Conservation (phyloP, 1,284 basidiomycete species). For the Trametes hirsuta region DNA sequence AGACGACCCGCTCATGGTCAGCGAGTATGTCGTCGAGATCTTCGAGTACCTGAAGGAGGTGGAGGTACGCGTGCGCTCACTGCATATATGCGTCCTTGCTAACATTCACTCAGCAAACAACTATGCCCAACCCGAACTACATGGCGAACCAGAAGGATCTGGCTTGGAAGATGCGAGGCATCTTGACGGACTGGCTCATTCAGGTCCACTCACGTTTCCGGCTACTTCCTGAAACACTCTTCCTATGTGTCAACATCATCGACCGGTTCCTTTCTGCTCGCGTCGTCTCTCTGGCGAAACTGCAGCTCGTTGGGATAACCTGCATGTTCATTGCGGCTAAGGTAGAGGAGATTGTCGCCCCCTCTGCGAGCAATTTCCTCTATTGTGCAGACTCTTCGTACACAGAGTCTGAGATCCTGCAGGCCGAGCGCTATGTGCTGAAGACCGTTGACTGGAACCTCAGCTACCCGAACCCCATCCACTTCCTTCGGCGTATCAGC, state of each 20-base stretch:
- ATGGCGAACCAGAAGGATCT: constrained; percentile 92
- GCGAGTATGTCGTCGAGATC: constrained; percentile 94
- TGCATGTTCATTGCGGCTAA: constrained; percentile 95
- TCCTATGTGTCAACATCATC: constrained; percentile 93
- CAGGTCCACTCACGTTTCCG: constrained; percentile 96
- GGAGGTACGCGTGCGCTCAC: constrained; percentile 50
- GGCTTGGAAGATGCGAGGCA: constrained; percentile 93
- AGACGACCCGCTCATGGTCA: constrained; percentile 97
- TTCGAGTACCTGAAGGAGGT: constrained; percentile 88
- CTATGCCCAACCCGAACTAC: constrained; percentile 87
- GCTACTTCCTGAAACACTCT: constrained; percentile 94
- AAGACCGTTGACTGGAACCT: constrained; percentile 93
- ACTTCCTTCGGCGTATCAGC: constrained; percentile 89
- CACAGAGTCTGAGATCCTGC: constrained; percentile 85
- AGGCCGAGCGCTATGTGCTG: constrained; percentile 93
- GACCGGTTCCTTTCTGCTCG: constrained; percentile 95
- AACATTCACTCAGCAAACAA: constrained; percentile 58
- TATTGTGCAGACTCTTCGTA: constrained; percentile 90
- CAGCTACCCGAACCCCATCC: constrained; percentile 92
- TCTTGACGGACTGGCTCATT: constrained; percentile 96
- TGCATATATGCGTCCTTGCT: constrained; percentile 12
- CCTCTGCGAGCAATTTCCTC: constrained; percentile 87
- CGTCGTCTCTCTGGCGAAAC: constrained; percentile 88
- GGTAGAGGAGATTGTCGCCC: constrained; percentile 95
- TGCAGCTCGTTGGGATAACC: constrained; percentile 95